Conservation (phyloP, 768 basidiomycete species). For the Cubamyces sp. region DNA sequence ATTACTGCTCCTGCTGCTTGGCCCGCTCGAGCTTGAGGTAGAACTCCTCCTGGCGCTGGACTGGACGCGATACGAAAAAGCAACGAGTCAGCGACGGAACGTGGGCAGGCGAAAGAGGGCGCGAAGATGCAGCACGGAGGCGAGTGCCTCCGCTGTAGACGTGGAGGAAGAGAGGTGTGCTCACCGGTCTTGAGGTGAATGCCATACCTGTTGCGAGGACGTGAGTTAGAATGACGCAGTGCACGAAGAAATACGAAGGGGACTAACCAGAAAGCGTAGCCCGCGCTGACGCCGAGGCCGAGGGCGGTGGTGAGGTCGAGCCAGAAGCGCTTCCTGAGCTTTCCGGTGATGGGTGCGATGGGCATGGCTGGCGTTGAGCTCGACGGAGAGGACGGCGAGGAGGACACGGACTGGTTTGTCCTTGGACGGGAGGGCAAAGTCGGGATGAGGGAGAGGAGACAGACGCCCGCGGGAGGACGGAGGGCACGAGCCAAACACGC, state of each 20-base stretch:
- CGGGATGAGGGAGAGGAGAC: constrained; percentile 18
- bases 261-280: constrained; percentile 84
- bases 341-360: constrained; percentile 91
- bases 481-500: constrained; percentile 33
- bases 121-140: not conserved
- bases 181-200: constrained; percentile 75
- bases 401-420: too few species aligned
- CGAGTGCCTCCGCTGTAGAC: not conserved
- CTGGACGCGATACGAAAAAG: constrained; percentile 42
- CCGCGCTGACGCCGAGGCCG: constrained; percentile 75
- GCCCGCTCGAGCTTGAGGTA: constrained; percentile 84
- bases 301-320: constrained; percentile 77
- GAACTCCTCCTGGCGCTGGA: constrained; percentile 81
- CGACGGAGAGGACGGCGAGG: constrained; percentile 27
- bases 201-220: constrained; percentile 66
- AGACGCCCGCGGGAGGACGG: constrained; percentile 17
- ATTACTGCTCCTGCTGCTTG: constrained; percentile 38
- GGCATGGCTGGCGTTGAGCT: constrained; percentile 54
- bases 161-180: constrained; percentile 37
- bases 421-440: constrained; percentile 31
- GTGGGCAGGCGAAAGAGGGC: not conserved
- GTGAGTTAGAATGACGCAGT: constrained; percentile 32
- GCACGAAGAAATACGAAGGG: constrained; percentile 27
- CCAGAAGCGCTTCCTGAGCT: constrained; percentile 91
- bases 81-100: not conserved